Percentiles rank a stretch among this genome's conserved stretches.
Evolutionary conservation across 495 filamentous ascomycete species (phyloP).

Genomic region (Parathielavia hyrcaniae): DNA sequence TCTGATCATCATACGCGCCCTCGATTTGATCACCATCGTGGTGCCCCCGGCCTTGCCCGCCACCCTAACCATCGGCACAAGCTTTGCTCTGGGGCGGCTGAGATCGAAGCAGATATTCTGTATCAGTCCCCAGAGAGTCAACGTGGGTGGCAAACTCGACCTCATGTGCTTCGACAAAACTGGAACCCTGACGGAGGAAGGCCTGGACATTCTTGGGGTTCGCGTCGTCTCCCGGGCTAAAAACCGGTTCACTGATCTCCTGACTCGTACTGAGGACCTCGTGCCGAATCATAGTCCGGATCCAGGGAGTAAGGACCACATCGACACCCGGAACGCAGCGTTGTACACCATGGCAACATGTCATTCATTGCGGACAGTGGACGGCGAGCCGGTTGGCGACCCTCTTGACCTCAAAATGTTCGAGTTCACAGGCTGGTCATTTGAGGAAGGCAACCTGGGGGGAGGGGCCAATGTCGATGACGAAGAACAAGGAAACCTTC

Average conservation of each 20-base stretch:
- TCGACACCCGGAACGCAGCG: conserved; percentile 60
- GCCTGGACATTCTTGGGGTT: conserved; percentile 87
- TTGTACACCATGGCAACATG: conserved; percentile 97
- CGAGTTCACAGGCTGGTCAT: conserved; percentile 90
- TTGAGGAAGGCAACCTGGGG: conserved; percentile 72
- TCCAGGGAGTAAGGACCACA: conserved; percentile 51
- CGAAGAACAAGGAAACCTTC: conserved; percentile 59
- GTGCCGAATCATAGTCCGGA: conserved; percentile 51
- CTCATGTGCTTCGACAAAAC: conserved; percentile 98
- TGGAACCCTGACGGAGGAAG: conserved; percentile 94
- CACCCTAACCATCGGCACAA: conserved; percentile 92
- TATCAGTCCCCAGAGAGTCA: conserved; percentile 93
- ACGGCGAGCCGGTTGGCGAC: conserved; percentile 85
- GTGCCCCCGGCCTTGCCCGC: conserved; percentile 96
- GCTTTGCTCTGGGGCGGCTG: conserved; percentile 82
- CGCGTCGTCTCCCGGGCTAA: conserved; percentile 61
- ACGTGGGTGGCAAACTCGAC: conserved; percentile 93
- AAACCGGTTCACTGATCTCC: conserved; percentile 47
- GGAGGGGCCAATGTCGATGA: conserved; percentile 51
- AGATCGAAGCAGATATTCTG: conserved; percentile 90
- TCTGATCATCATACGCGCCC: conserved; percentile 80
- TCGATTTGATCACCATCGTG: conserved; percentile 96
- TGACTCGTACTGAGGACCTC: conserved; percentile 46
- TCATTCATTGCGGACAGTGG: conserved; percentile 80
- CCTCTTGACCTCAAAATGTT: conserved; percentile 99